phyloP scores from a whole-genome alignment of 179 eudicot genomes.

The Vitellaria paradoxa region DNA sequence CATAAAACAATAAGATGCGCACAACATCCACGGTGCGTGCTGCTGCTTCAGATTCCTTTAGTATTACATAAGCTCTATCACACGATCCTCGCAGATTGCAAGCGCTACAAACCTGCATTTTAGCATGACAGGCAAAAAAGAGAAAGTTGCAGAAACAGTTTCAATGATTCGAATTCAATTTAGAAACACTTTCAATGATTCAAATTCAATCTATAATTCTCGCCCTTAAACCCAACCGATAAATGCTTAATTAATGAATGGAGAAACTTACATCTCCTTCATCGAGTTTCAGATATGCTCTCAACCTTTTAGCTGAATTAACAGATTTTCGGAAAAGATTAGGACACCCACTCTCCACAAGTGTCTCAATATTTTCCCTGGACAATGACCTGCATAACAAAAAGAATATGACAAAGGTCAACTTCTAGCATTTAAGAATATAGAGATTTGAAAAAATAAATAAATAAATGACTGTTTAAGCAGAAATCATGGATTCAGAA shows the following conservation, averaged over 20 bases:
- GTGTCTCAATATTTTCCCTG: constrained; percentile 49
- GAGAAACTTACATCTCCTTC: constrained; percentile 73
- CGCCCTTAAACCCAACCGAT: not conserved
- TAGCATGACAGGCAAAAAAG: not conserved
- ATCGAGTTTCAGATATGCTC: constrained; percentile 59
- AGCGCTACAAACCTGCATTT: constrained; percentile 67
- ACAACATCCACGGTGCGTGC: constrained; percentile 87
- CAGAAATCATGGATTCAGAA: not conserved
- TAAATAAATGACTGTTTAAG: not conserved
- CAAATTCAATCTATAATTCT: not conserved
- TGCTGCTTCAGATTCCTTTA: constrained; percentile 54
- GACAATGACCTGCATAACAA: constrained; percentile 53
- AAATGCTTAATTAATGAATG: not conserved
- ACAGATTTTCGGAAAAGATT: constrained; percentile 72
- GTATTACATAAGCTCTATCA: constrained; percentile 71
- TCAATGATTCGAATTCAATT: not conserved
- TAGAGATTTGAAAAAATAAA: not conserved
- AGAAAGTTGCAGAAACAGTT: too few species aligned
- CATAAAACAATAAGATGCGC: constrained; percentile 71
- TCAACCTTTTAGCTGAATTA: constrained; percentile 85
- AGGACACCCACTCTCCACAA: constrained; percentile 86
- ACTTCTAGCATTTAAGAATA: not conserved
- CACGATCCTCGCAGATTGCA: constrained; percentile 80
- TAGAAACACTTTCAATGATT: not conserved
- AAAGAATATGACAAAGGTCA: not conserved